Conservation (phyloP, 2,329 filamentous ascomycete species). For the Lasiodiplodia citricola region DNA sequence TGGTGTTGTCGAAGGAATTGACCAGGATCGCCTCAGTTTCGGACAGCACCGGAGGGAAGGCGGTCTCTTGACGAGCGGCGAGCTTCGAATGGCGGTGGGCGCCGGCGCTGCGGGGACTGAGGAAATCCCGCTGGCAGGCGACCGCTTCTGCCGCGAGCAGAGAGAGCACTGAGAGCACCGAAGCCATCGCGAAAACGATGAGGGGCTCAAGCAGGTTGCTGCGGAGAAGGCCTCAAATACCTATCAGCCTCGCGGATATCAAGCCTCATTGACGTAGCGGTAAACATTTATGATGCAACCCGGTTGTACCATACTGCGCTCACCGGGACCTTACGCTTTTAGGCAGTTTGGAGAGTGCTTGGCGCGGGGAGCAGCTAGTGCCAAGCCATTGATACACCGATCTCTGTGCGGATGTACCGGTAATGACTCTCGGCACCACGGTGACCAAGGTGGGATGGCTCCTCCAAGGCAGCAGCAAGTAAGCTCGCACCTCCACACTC, state of each 20-base stretch:
- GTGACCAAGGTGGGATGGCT: background rate
- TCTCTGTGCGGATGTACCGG: conserved; percentile 9
- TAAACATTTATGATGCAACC: background rate
- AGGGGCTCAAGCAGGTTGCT: background rate
- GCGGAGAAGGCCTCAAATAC: conserved; percentile 11
- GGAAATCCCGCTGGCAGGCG: conserved; percentile 12
- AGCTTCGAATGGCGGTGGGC: conserved; percentile 34
- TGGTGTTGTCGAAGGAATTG: conserved; percentile 48
- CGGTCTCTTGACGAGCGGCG: conserved; percentile 32
- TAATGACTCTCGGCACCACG: background rate
- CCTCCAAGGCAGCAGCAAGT: conserved; percentile 11
- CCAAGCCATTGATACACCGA: conserved; percentile 5
- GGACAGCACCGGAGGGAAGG: conserved; percentile 42
- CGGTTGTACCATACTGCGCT: background rate
- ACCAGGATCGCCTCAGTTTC: conserved; percentile 46
- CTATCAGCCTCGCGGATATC: background rate
- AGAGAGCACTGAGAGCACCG: conserved; percentile 3
- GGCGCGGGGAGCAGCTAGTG: conserved; percentile 11
- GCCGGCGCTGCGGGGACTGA: background rate
- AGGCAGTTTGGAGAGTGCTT: conserved; percentile 17
- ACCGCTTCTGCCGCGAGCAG: conserved; percentile 4
- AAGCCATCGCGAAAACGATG: background rate
- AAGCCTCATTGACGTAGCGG: conserved; percentile 15
- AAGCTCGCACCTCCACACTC: background rate
- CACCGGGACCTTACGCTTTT: conserved; percentile 3